Evolutionary conservation across 2,329 filamentous ascomycete species (phyloP).

Genomic region (Mariannaea elegans): DNA sequence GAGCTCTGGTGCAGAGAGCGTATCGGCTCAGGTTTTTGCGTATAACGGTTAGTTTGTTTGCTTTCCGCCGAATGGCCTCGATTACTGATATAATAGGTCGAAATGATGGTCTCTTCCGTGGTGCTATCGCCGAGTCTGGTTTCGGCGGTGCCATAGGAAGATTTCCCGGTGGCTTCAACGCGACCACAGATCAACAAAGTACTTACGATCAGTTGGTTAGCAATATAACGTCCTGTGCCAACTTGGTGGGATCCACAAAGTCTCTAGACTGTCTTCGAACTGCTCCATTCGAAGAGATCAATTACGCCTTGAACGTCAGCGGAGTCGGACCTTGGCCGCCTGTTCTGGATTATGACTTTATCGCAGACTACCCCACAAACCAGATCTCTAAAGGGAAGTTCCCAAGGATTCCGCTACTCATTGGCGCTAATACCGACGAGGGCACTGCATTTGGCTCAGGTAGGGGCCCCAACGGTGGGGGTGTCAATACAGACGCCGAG

Average conservation of each 20-base stretch:
- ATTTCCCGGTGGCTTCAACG: slow-evolving; percentile 41
- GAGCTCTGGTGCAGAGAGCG: slow-evolving; percentile 57
- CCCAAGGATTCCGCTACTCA: slow-evolving; percentile 45
- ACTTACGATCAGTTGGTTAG: slow-evolving; percentile 43
- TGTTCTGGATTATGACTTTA: slow-evolving; percentile 48
- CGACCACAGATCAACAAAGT: slow-evolving; percentile 38
- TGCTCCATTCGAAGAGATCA: slow-evolving; percentile 41
- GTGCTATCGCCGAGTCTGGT: slow-evolving; percentile 59
- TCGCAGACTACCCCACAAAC: slow-evolving; percentile 42
- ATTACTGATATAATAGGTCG: slow-evolving; percentile 39
- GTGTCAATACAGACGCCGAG: slow-evolving; percentile 42
- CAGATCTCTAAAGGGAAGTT: slow-evolving; percentile 46
- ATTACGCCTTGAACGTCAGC: slow-evolving; percentile 25
- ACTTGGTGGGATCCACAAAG: slow-evolving; percentile 31
- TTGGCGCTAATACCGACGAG: slow-evolving; percentile 48
- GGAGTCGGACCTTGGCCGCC: slow-evolving; percentile 33
- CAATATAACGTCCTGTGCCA: slow-evolving; percentile 33
- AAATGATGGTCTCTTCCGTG: slow-evolving; percentile 61
- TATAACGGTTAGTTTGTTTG: slow-evolving; percentile 53
- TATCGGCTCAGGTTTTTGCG: slow-evolving; percentile 56
- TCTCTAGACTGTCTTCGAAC: slow-evolving; percentile 41
- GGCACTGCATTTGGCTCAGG: slow-evolving; percentile 37
- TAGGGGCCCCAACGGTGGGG: slow-evolving; percentile 26
- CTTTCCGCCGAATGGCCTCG: background rate
- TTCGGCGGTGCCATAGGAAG: slow-evolving; percentile 45